Evolutionary conservation across 2,329 filamentous ascomycete species (phyloP).

Genomic region (Cordyceps fumosorosea): DNA sequence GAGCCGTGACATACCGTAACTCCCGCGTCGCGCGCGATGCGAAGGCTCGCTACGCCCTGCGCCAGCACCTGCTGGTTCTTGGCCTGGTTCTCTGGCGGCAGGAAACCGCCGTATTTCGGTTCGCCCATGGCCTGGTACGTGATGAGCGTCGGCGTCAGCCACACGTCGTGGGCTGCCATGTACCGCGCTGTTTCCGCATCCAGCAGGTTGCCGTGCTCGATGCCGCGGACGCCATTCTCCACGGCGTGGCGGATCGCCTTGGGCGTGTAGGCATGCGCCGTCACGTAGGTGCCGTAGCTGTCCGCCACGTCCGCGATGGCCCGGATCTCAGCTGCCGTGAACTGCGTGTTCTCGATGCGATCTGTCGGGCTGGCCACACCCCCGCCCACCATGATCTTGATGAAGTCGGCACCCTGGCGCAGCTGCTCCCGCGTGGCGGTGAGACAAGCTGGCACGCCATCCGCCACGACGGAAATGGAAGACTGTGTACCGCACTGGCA

Average conservation of each 20-base stretch:
- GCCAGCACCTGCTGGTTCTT: constrained; percentile 47
- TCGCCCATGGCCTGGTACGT: constrained; percentile 44
- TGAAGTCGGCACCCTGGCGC: constrained; percentile 49
- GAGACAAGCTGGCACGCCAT: constrained; percentile 50
- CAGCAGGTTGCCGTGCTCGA: constrained; percentile 41
- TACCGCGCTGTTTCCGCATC: constrained; percentile 37
- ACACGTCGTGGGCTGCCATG: constrained; percentile 43
- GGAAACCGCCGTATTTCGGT: constrained; percentile 35
- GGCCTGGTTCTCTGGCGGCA: constrained; percentile 35
- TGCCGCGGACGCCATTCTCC: constrained; percentile 47
- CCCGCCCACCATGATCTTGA: constrained; percentile 56
- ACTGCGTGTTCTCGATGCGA: constrained; percentile 46
- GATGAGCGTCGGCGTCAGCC: constrained; percentile 48
- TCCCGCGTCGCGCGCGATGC: constrained; percentile 43
- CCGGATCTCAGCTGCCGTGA: constrained; percentile 48
- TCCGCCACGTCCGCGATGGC: constrained; percentile 45
- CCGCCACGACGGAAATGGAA: constrained; percentile 39
- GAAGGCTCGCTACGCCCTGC: constrained; percentile 38
- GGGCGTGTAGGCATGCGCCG: constrained; percentile 52
- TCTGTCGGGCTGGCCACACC: constrained; percentile 53
- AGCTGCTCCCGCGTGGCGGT: constrained; percentile 47
- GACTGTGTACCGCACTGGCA: constrained; percentile 26
- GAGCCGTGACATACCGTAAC: constrained; percentile 51
- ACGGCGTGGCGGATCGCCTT: constrained; percentile 47
- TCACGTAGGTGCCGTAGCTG: constrained; percentile 46